Conservation (phyloP, 176 grass and related monocot species). For the Paspalum notatum region DNA sequence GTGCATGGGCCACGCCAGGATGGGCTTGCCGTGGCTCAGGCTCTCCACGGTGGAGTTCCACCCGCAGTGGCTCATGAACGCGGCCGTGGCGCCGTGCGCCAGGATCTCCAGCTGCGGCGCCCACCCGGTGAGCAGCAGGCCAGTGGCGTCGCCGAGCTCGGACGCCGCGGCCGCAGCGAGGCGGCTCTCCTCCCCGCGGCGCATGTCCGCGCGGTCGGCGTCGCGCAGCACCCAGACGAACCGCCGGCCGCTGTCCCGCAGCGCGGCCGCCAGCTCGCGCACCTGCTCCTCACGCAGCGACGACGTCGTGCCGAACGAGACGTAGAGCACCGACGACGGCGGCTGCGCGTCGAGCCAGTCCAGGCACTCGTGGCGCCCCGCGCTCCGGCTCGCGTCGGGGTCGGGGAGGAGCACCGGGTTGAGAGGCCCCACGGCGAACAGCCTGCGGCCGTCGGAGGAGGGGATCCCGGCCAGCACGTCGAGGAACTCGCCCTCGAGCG, state of each 20-base stretch:
- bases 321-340: constrained; percentile 63
- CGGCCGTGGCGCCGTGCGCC: constrained; percentile 56
- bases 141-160: background rate
- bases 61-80: constrained; percentile 85
- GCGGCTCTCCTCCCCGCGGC: background rate
- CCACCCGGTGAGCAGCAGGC: constrained; percentile 57
- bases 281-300: constrained; percentile 58
- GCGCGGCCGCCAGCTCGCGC: constrained; percentile 59
- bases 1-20: constrained; percentile 79
- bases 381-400: background rate
- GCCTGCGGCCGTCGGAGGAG: constrained; percentile 33
- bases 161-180: constrained; percentile 19
- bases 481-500: constrained; percentile 70
- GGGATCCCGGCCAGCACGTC: constrained; percentile 44
- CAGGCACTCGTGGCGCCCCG: constrained; percentile 49
- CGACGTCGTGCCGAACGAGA: constrained; percentile 79
- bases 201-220: constrained; percentile 46
- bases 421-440: constrained; percentile 68
- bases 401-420: constrained; percentile 11
- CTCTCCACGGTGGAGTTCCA: constrained; percentile 84
- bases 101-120: constrained; percentile 84
- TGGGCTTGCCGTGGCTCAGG: constrained; percentile 57
- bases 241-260: constrained; percentile 32
- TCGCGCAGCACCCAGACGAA: constrained; percentile 68
- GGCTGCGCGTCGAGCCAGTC: constrained; percentile 71